These are phyloP conservation scores for Fusarium sp. DNA, from an alignment of 2,329 filamentous ascomycete genomes.

Conservation along the genomic window DNA sequence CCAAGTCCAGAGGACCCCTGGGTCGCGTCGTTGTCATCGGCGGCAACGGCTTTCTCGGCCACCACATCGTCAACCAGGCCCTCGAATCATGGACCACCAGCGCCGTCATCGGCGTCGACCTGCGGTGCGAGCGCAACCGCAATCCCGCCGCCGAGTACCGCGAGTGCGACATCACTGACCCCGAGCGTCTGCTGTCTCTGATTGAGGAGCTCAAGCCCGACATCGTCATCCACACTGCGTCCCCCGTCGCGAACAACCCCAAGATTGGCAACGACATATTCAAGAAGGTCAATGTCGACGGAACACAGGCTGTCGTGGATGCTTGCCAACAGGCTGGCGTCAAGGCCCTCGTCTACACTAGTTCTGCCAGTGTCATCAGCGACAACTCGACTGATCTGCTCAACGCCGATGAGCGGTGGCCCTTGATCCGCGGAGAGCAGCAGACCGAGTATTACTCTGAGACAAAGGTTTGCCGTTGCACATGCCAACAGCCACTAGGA, in stretches of 20 bases:
- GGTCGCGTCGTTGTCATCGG: constrained; percentile 85
- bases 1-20: constrained; percentile 60
- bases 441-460: constrained; percentile 90
- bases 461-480: constrained; percentile 77
- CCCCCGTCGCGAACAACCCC: constrained; percentile 73
- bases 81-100: constrained; percentile 67
- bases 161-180: constrained; percentile 84
- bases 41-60: constrained; percentile 88
- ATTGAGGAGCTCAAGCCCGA: constrained; percentile 80
- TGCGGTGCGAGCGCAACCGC: constrained; percentile 80
- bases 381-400: constrained; percentile 85
- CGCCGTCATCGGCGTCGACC: constrained; percentile 79
- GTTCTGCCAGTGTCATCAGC: constrained; percentile 87
- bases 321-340: constrained; percentile 80
- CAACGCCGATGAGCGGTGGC: constrained; percentile 89
- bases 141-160: constrained; percentile 73
- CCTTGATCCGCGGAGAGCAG: constrained; percentile 78
- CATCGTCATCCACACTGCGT: constrained; percentile 93
- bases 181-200: constrained; percentile 71
- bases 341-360: constrained; percentile 91
- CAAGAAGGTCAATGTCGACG: constrained; percentile 88
- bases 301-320: constrained; percentile 83
- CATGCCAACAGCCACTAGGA: background rate
- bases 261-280: constrained; percentile 74
- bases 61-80: constrained; percentile 84